Conservation (phyloP, 208 protist genomes). For the Strigomonas galati region DNA sequence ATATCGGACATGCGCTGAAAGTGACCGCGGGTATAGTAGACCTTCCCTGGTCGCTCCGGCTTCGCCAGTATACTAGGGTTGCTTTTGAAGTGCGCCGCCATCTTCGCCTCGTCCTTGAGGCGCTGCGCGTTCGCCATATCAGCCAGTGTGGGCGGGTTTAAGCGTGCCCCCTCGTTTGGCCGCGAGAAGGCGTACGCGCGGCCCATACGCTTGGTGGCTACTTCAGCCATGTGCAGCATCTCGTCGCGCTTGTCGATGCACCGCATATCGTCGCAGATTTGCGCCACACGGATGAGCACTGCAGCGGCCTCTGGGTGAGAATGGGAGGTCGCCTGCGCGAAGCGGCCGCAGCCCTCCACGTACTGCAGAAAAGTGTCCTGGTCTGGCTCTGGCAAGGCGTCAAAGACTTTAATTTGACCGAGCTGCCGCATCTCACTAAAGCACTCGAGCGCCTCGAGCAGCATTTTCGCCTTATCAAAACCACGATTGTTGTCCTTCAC, state of each 20-base stretch:
- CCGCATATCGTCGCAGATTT: constrained; percentile 89
- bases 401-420: constrained; percentile 59
- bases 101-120: constrained; percentile 30
- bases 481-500: constrained; percentile 80
- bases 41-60: constrained; percentile 25
- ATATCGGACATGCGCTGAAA: constrained; percentile 42
- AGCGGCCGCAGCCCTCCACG: constrained; percentile 68
- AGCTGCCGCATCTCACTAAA: constrained; percentile 82
- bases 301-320: constrained; percentile 80
- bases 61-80: constrained; percentile 46
- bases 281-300: constrained; percentile 66
- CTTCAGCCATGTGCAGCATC: constrained; percentile 74
- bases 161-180: constrained; percentile 36
- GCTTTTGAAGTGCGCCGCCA: constrained; percentile 54
- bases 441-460: constrained; percentile 82
- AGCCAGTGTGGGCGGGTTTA: constrained; percentile 31
- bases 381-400: constrained; percentile 62
- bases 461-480: constrained; percentile 84
- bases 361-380: constrained; percentile 89
- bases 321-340: constrained; percentile 74
- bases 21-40: constrained; percentile 53
- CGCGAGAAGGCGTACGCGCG: constrained; percentile 74
- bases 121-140: constrained; percentile 29
- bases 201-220: constrained; percentile 61
- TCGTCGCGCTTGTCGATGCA: constrained; percentile 82